Percentiles rank a stretch among this genome's conserved stretches.
Evolutionary conservation across 2,329 filamentous ascomycete species (phyloP).

Genomic region (Pestalotiopsis sp.): DNA sequence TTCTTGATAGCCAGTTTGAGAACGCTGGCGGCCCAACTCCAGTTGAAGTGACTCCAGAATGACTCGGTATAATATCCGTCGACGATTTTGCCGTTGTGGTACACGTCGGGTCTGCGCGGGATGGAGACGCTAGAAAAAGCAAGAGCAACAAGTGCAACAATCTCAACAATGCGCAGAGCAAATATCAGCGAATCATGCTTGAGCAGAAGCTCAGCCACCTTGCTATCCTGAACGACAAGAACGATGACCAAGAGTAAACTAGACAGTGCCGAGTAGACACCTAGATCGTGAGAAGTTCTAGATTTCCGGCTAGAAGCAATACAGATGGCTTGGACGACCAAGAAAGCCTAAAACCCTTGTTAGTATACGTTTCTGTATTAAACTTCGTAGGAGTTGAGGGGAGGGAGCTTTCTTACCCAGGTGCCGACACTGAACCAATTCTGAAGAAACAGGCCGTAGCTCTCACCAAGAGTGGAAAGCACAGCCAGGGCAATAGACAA

Average conservation of each 20-base stretch:
- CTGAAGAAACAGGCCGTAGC: constrained; percentile 46
- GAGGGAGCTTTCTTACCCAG: constrained; percentile 57
- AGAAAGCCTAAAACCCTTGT: constrained; percentile 41
- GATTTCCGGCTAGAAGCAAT: constrained; percentile 52
- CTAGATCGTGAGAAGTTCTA: constrained; percentile 55
- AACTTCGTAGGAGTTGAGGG: constrained; percentile 19
- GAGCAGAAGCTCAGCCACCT: constrained; percentile 35
- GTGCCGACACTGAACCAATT: constrained; percentile 62
- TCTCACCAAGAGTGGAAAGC: constrained; percentile 43
- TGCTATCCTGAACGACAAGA: constrained; percentile 46
- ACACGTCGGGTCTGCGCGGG: constrained; percentile 70
- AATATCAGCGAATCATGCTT: constrained; percentile 36
- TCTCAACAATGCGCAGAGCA: constrained; percentile 49
- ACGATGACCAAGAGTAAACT: constrained; percentile 44
- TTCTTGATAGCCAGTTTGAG: constrained; percentile 58
- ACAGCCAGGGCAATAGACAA: constrained; percentile 60
- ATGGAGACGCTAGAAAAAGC: constrained; percentile 54
- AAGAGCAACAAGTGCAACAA: constrained; percentile 46
- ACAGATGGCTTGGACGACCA: constrained; percentile 53
- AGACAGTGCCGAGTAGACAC: constrained; percentile 53
- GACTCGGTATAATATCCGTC: constrained; percentile 65
- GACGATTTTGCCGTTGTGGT: constrained; percentile 57
- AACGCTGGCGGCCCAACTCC: constrained; percentile 61
- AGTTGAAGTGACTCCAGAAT: constrained; percentile 64
- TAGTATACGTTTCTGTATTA: constrained; percentile 12